Evolutionary conservation across 768 basidiomycete genomes (phyloP), one percentile per base, ranked within the genome.

Genomic region (Lactifluus echinatus): DNA sequence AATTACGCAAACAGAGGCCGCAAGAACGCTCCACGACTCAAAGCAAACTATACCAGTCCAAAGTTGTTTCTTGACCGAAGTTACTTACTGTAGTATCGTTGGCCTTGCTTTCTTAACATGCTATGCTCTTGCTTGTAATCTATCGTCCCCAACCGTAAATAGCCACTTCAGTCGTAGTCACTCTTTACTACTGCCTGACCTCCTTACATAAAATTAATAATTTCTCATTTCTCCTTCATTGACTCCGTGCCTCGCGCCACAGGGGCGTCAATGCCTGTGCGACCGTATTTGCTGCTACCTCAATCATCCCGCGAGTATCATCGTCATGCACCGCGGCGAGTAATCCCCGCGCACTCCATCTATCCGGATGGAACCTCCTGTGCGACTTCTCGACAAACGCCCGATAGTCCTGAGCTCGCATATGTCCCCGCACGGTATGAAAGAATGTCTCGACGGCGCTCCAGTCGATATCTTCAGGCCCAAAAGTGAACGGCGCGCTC

Each of bases 361-460:
- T 73, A 68, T 91, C 89, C 2, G 87, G 86, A 63, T 90, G 90
- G 67, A 89, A 91, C 50, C 87, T 63, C 39, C 80, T 76, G 64
- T 89, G 79, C 63, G 83, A 85, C 65, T 81, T 82, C 70, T 87
- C 80, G 3, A 91, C 75, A 54, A 90, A 77, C 2, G 67, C 68
- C 65, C 78, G 81, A 70, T 80, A 89, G 48, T 86, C 84, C 66
- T 83, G 79, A 17, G 69, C 53, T 23, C 80, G 75, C 76, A 88
- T 76, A 43, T 77, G 74, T 17, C 62, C 58, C 63, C 73, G 75
- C 26, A 83, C 76, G 5, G 74, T 73, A 15, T 68, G 68, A 64
- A 90, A 91, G 69, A 92, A 92, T 21, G 72, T 72, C 65, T 87
- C 85, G 47, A 90, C 87, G 0, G 83, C 73, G 11, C 75, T 69